Evolutionary conservation across 768 basidiomycete species (phyloP), one percentile per base, ranked within the genome.

Genomic region (Mycena venus): DNA sequence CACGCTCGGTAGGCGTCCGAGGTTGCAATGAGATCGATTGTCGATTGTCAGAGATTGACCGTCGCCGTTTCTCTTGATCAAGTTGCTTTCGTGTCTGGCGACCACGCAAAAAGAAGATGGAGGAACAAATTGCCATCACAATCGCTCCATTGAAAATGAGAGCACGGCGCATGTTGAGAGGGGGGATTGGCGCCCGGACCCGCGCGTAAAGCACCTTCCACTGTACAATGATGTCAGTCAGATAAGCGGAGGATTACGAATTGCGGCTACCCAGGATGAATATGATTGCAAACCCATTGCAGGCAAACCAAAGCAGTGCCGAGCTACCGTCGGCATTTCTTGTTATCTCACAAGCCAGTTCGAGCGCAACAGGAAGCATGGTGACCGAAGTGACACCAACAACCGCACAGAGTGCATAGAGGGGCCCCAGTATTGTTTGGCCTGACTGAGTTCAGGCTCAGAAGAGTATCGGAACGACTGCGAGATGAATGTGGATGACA

Each of bases 321-420:
- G 94, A 88, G 72, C 94, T 95, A 1, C 90, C 91, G 69, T 95
- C 94, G 1, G 95, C 90, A 78, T 95, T 95, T 69, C 94, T 87
- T 9, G 95, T 95, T 25, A 96, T 80, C 80, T 97, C 96, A 44
- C 92, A 93, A 17, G 89, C 92, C 25, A 97, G 89, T 79, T 97
- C 95, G 68, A 97, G 84, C 1, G 86, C 91, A 34, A 96, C 87
- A 2, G 95, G 95, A 2, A 97, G 88, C 84, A 96, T 88, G 3
- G 91, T 89, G 68, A 96, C 75, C 3, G 91, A 91, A 58, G 87
- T 82, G 17, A 89, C 83, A 19, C 96, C 96, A 36, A 96, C 88
- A 36, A 96, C 79, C 4, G 88, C 88, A 85, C 94, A 91, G 58
- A 96, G 85, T 4, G 86, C 87, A 79, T 91, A 96, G 11, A 96